Conservation (phyloP, 805 yeast genomes). For the Spathaspora boniae region DNA sequence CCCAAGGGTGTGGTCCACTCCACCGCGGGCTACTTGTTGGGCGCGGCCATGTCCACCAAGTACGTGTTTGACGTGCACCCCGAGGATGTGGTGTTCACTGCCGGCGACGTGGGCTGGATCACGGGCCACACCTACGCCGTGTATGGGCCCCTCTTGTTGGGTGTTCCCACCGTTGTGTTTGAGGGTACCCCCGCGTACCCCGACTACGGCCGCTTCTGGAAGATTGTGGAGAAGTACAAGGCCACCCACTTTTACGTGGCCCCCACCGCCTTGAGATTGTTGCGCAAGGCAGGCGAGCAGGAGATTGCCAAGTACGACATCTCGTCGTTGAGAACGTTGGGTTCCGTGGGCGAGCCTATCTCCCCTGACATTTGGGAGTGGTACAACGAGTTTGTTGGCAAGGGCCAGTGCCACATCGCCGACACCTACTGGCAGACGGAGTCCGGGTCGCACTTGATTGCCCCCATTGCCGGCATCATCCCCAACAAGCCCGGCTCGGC, state of each 20-base stretch:
- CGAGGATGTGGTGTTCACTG: conserved; percentile 75
- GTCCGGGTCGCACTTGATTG: conserved; percentile 74
- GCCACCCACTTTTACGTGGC: conserved; percentile 82
- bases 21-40: conserved; percentile 75
- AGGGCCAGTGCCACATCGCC: conserved; percentile 64
- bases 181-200: conserved; percentile 91
- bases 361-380: conserved; percentile 87
- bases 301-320: conserved; percentile 61
- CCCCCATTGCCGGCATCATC: conserved; percentile 71
- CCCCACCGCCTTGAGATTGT: conserved; percentile 75
- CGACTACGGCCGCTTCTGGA: conserved; percentile 75
- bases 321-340: conserved; percentile 63
- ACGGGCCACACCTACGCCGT: conserved; percentile 84
- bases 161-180: conserved; percentile 76
- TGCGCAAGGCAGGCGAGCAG: conserved; percentile 69
- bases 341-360: conserved; percentile 85
- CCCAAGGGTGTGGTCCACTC: conserved; percentile 85
- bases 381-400: conserved; percentile 72
- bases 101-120: conserved; percentile 91
- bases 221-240: conserved; percentile 64
- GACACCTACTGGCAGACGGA: conserved; percentile 93
- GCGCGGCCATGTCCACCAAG: conserved; percentile 70
- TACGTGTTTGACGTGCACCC: conserved; percentile 74
- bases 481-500: conserved; percentile 87
- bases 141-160: conserved; percentile 74